Percentiles rank a stretch among this genome's conserved stretches.
Conservation (phyloP, 306 rosid genomes). For the Adenanthera pavonina region DNA sequence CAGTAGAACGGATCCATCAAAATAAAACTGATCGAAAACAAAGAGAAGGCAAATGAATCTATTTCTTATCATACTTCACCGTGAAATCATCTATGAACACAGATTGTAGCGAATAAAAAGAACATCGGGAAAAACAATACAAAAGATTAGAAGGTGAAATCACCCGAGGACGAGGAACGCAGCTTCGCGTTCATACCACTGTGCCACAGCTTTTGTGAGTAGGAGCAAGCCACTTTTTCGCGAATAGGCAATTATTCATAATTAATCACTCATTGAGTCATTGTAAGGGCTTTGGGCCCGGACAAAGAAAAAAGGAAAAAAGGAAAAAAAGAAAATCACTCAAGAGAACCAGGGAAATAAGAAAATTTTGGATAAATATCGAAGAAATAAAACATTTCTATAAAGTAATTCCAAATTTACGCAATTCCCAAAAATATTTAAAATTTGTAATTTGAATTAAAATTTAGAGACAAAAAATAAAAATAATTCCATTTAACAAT, state of each 20-base stretch:
- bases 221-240: neutral
- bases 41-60: constrained; percentile 1
- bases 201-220: neutral
- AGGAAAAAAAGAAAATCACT: too few relatives aligned
- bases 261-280: neutral
- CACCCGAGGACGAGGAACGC: neutral
- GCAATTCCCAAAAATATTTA: too few relatives aligned
- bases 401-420: too few relatives aligned
- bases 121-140: neutral
- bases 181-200: neutral
- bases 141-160: neutral
- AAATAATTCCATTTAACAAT: too few relatives aligned
- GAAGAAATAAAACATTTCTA: too few relatives aligned
- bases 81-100: constrained; percentile 5
- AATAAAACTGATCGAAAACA: neutral
- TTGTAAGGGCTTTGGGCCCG: neutral
- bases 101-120: neutral
- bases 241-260: neutral
- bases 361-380: too few relatives aligned
- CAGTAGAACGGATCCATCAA: constrained; percentile 36
- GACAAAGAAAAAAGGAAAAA: too few relatives aligned
- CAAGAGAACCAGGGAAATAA: too few relatives aligned
- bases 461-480: too few relatives aligned
- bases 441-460: too few relatives aligned
- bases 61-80: neutral